These are phyloP conservation scores for Pythium monospermum DNA, from an alignment of 352 stramenopile genomes.

Conservation along the genomic window DNA sequence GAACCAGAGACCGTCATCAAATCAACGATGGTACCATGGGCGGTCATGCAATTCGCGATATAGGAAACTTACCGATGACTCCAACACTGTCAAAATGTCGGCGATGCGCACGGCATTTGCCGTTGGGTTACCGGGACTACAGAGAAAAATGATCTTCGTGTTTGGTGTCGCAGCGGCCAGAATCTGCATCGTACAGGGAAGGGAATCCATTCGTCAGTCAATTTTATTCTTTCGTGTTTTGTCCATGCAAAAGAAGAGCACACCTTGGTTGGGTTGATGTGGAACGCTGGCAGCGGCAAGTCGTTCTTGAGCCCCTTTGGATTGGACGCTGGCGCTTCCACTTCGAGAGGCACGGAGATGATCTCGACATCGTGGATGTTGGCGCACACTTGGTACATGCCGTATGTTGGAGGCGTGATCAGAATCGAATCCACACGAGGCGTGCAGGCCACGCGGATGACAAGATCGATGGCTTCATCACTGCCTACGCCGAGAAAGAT, in stretches of 20 bases:
- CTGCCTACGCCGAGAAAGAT: slow-evolving; percentile 98
- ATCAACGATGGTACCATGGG: background rate
- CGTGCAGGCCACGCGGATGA: slow-evolving; percentile 96
- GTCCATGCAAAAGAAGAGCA: slow-evolving; percentile 1
- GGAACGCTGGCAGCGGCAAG: slow-evolving; percentile 61
- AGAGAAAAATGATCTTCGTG: slow-evolving; percentile 98
- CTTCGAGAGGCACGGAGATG: slow-evolving; percentile 87
- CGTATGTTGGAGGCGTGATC: slow-evolving; percentile 97
- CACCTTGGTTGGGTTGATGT: slow-evolving; percentile 75
- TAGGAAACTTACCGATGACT: slow-evolving; percentile 44
- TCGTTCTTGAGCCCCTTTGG: slow-evolving; percentile 55
- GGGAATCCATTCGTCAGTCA: too few relatives aligned
- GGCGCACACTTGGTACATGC: slow-evolving; percentile 99
- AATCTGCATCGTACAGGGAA: too few relatives aligned
- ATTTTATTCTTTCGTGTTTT: too few relatives aligned
- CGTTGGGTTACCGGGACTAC: slow-evolving; percentile 97
- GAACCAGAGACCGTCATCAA: background rate
- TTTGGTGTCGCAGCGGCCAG: slow-evolving; percentile 77
- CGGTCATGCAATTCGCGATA: background rate
- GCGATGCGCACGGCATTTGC: slow-evolving; percentile 89
- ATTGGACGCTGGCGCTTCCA: slow-evolving; percentile 55
- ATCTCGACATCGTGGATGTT: slow-evolving; percentile 98
- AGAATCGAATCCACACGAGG: slow-evolving; percentile 93
- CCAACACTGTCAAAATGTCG: slow-evolving; percentile 89
- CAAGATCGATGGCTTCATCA: slow-evolving; percentile 97